Base-by-base conservation (phyloP, 2,329 filamentous ascomycete species). In the Trichoderma sp. region DNA sequence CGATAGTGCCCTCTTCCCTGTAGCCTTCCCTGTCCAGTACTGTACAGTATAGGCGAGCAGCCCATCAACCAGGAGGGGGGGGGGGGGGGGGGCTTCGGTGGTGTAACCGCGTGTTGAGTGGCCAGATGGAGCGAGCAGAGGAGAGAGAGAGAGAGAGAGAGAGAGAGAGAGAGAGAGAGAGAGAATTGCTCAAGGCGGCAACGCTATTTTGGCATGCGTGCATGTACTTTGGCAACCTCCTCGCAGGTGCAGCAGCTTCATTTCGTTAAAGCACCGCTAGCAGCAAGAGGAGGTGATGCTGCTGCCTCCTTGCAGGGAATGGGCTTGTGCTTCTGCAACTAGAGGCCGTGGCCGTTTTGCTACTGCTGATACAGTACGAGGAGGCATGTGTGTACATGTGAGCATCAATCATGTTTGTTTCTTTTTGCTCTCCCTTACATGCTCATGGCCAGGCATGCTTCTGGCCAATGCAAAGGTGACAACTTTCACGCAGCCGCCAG, bases 81-180 rank as follows among this genome's bases (percentile, higher is more conserved):
- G 18, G n/a, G n/a, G 26, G 43, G 16, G n/a, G n/a, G n/a, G 54
- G n/a, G 18, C 28, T 26, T 56, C 34, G 55, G 43, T 49, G 54
- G 65, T 60, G 65, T 56, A 60, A 59, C 65, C 65, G 51, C 65
- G 65, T 46, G 51, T 6, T 54, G 51, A 26, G 26, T 54, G 51
- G 51, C 24, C 51, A 28, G 51, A 26, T 54, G 18, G 58, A 49
- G 34, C 37, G 24, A n/a, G 30, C 13, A 24, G 37, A 46, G 16
- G 13, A 21, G 28, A 46, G 56, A 59, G 16, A 21, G 13, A 56
- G 52, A 32, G 28, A 34, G 13, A 21, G 54, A 46, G 16, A 26
- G 13, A 21, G 28, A 46, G 56, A 59, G 16, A 21, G 13, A 56
- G 52, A 32, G 28, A 34, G 13, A 21, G 54, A 39, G 55, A 39